Evolutionary conservation across 2,329 filamentous ascomycete genomes (phyloP), one percentile per base, ranked within the genome.

Genomic region (Diplodia scrobiculata): DNA sequence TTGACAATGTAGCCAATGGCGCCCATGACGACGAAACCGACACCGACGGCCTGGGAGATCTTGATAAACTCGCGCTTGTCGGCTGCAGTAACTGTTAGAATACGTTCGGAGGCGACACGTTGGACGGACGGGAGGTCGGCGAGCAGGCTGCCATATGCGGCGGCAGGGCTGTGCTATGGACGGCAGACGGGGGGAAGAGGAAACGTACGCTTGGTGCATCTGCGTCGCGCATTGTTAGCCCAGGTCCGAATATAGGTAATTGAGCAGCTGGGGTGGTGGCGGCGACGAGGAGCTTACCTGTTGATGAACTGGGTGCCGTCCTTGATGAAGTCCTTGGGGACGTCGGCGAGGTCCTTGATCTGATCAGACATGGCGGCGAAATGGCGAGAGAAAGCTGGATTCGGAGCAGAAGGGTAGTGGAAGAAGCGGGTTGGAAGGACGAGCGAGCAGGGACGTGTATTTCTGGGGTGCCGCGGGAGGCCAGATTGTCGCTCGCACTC

Each of bases 341-440:
- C 74, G 68, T 91, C 89, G 75, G 89, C 84, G 73, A 91, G 80
- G 75, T 90, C 87, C 78, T 89, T 87, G 72, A 90, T 78, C 77
- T 88, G 84, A 76, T 90, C 88, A 78, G 87, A 84, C 85, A 87
- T 87, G 75, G 72, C 80, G 77, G 47, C 32, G 47, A 29, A 75
- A 72, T 79, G 77, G 47, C 21, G 47, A 19, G 52, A 13, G n/a
- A 19, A 7, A 14, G 45, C 36, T 25, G 34, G 38, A 45, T n/a
- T 9, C 11, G 53, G 45, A 10, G 29, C 3, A 32, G 21, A 38
- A 14, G 51, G 38, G 36, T 13, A 25, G 10, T 14, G 51, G 25
- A 27, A 29, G 34, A 14, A 32, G 29, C 50, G 52, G 54, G 21
- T n/a, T 60, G 21, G 41, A 51, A 52, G n/a, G 41, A 29, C 45